These are phyloP conservation scores for Rachicladosporium sp. DNA, from an alignment of 2,329 filamentous ascomycete species.

Conservation along the genomic window DNA sequence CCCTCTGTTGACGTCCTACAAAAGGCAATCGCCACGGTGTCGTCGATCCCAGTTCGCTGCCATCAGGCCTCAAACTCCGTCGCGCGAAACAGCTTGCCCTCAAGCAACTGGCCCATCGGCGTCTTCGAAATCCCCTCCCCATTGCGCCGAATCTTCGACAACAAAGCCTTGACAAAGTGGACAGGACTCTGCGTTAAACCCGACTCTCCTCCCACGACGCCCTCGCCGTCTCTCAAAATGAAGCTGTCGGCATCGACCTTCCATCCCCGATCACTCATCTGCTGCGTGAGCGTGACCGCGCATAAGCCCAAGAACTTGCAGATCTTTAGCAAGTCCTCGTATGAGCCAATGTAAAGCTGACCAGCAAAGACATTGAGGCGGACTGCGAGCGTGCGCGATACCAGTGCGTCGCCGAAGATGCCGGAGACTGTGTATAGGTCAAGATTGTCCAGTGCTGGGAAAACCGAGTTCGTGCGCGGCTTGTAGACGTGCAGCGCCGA, in stretches of 20 bases:
- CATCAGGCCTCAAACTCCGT: too few species aligned
- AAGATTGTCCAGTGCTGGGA: conserved; percentile 33
- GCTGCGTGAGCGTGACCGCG: neutral
- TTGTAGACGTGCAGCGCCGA: conserved; percentile 38
- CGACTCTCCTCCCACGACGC: conserved; percentile 8
- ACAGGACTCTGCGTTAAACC: conserved; percentile 11
- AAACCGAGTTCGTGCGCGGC: conserved; percentile 30
- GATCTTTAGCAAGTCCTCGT: conserved; percentile 40
- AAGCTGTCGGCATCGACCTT: conserved; percentile 12
- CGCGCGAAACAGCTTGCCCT: conserved; percentile 1
- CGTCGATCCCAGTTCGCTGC: too few species aligned
- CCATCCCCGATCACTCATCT: conserved; percentile 7
- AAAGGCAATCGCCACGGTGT: too few species aligned
- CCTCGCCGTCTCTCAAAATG: conserved; percentile 7
- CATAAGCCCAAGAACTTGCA: conserved; percentile 42
- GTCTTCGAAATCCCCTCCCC: conserved; percentile 15
- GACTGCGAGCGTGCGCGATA: conserved; percentile 23
- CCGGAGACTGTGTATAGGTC: conserved; percentile 31
- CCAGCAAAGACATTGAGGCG: conserved; percentile 57
- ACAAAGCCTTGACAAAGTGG: conserved; percentile 11
- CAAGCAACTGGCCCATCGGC: conserved; percentile 12
- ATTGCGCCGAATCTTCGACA: conserved; percentile 12
- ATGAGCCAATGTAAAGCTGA: conserved; percentile 48
- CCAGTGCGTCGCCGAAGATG: conserved; percentile 5
- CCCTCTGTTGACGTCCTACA: too few species aligned